These are phyloP conservation scores for Pyrenophora tritici-repentis DNA, from an alignment of 2,329 filamentous ascomycete genomes.

Conservation along the genomic window DNA sequence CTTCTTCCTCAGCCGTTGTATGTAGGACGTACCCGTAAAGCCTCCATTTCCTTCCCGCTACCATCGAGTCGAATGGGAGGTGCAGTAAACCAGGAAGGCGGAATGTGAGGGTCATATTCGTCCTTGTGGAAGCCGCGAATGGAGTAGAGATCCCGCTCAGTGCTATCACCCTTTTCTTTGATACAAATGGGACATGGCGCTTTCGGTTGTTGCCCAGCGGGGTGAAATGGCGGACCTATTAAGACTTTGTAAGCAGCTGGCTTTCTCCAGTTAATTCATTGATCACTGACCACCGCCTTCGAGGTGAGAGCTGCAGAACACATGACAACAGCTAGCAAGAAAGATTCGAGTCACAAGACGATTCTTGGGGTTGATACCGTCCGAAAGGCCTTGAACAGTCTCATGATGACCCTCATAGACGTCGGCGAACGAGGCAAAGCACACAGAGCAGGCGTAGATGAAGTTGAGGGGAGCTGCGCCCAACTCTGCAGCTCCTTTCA, in stretches of 20 bases:
- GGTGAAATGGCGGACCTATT: constrained; percentile 54
- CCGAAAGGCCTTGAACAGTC: constrained; percentile 46
- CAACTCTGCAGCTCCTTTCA: constrained; percentile 22
- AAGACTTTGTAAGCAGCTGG: constrained; percentile 1
- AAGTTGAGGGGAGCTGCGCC: constrained; percentile 49
- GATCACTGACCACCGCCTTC: constrained; percentile 52
- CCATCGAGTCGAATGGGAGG: constrained; percentile 52
- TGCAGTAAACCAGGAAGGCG: constrained; percentile 49
- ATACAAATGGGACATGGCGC: constrained; percentile 54
- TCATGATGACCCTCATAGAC: constrained; percentile 49
- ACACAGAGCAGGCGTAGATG: constrained; percentile 56
- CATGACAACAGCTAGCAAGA: constrained; percentile 56
- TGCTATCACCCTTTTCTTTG: constrained; percentile 42
- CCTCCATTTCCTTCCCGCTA: constrained; percentile 47
- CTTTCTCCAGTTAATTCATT: neutral
- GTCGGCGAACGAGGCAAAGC: constrained; percentile 53
- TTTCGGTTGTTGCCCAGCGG: constrained; percentile 46
- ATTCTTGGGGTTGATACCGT: constrained; percentile 43
- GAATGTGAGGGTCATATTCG: constrained; percentile 52
- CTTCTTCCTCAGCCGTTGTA: neutral
- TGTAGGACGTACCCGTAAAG: constrained; percentile 45
- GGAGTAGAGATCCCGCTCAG: constrained; percentile 49
- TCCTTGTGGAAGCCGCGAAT: constrained; percentile 51
- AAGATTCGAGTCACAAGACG: constrained; percentile 53
- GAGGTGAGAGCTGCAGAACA: constrained; percentile 56